phyloP scores from a whole-genome alignment of 2,329 filamentous ascomycete genomes.

The Lasiodiplodia sp. region DNA sequence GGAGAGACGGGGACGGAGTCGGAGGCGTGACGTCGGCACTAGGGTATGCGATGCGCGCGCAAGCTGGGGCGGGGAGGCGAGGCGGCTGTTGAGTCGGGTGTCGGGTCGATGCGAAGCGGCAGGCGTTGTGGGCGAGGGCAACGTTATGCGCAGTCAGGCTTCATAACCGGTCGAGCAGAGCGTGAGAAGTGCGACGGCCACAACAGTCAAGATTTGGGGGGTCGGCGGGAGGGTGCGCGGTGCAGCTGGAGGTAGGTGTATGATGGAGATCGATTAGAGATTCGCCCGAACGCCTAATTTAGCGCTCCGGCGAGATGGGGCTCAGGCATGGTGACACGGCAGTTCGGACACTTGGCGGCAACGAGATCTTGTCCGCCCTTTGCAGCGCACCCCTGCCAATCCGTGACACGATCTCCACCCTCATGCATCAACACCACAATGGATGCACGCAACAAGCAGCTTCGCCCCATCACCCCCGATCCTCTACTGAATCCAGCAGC shows the following conservation, averaged over 20 bases:
- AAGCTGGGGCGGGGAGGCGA: slow-evolving; percentile 16
- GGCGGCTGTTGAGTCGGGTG: slow-evolving; percentile 5
- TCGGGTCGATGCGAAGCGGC: slow-evolving; percentile 24
- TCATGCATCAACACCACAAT: no score
- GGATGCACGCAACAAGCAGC: no score
- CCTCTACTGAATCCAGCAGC: no score
- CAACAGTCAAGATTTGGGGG: slow-evolving; percentile 27
- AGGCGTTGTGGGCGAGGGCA: slow-evolving; percentile 4
- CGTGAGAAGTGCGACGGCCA: slow-evolving; percentile 13
- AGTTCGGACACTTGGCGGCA: no score
- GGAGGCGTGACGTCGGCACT: slow-evolving; percentile 7
- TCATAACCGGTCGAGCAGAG: slow-evolving; percentile 22
- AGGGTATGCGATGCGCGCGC: slow-evolving; percentile 17
- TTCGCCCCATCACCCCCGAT: no score
- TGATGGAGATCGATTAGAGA: slow-evolving; percentile 30
- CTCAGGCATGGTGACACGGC: no score
- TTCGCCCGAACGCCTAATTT: slow-evolving; percentile 30
- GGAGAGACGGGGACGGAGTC: slow-evolving; percentile 28
- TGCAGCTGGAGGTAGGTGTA: slow-evolving; percentile 27
- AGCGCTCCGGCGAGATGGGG: slow-evolving; percentile 19
- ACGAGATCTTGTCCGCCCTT: no score
- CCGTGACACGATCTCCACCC: no score
- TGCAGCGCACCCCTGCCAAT: no score
- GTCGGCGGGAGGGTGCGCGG: slow-evolving; percentile 27
- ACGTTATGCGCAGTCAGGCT: slow-evolving; percentile 11